These are phyloP conservation scores for Canavalia ensiformis DNA, from an alignment of 306 rosid species.

Conservation along the genomic window DNA sequence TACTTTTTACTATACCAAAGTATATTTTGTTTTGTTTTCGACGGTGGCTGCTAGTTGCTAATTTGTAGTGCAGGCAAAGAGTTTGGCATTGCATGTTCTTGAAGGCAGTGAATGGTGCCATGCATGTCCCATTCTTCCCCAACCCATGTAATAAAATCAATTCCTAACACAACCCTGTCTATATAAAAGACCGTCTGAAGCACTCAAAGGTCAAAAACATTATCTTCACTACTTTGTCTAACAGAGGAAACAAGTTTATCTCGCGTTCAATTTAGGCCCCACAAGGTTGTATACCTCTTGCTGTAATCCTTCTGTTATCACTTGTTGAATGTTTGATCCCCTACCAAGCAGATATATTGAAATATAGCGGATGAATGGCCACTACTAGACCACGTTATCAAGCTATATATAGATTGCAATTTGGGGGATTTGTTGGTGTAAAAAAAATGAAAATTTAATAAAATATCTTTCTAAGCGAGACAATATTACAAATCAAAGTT, in stretches of 20 bases:
- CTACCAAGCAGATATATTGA: constrained; percentile 2
- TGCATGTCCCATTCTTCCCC: constrained; percentile 55
- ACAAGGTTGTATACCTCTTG: constrained; percentile 39
- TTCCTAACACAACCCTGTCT: constrained; percentile 47
- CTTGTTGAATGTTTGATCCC: constrained; percentile 35
- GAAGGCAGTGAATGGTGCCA: constrained; percentile 40
- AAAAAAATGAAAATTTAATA: background rate
- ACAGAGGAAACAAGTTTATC: constrained; percentile 52
- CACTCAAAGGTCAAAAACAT: constrained; percentile 46
- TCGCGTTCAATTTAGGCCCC: constrained; percentile 50
- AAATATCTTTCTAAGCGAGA: background rate
- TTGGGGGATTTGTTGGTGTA: background rate
- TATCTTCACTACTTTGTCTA: constrained; percentile 41
- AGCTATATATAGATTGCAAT: constrained; percentile 3
- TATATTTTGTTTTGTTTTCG: constrained; percentile 29
- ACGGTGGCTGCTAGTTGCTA: constrained; percentile 39
- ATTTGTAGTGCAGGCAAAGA: constrained; percentile 51
- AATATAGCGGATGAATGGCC: constrained; percentile 22
- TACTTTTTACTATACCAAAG: constrained; percentile 8
- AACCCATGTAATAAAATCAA: constrained; percentile 64
- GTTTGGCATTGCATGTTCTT: constrained; percentile 55
- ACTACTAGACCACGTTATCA: background rate
- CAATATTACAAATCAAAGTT: constrained; percentile 4
- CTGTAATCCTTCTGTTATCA: constrained; percentile 30
- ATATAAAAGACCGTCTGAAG: constrained; percentile 42